Base-by-base conservation (phyloP, 805 yeast species). In the Kazachstania psychrophila region DNA sequence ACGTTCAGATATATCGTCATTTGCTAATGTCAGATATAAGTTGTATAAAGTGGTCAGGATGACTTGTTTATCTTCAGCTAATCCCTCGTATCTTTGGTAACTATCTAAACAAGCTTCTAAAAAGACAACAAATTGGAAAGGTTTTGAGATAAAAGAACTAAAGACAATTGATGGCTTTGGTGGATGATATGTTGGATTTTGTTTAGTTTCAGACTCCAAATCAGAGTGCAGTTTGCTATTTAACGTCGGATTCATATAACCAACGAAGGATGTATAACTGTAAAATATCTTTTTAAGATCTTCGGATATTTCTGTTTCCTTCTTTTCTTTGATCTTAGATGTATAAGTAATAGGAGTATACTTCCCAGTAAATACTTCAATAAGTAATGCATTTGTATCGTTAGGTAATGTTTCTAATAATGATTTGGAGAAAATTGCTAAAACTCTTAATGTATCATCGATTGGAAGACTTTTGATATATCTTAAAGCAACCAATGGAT, bases 151-250 rank as follows among this genome's bases (percentile, higher is more conserved):
- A 56, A 92, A 92, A 1, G 94, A 77, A 2, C 89, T 78, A 53
- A 86, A 92, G 1, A 89, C 83, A 27, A 89, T 66, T 31, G 87
- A 70, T 6, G 97, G 97, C 35, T 78, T 71, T 3, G 98, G 98
- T 2, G 97, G 96, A 35, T 79, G 79, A 56, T 92, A 92, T 0
- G 92, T 82, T 12, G 88, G 41, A 13, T 15, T 12, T 80, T 26
- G 52, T 67, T 22, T n/a, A 7, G 10, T 11, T 7, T 34, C 42
- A 16, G 30, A 24, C 11, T 32, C 37, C 9, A 33, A 34, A 16
- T 39, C 42, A 2, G 12, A 8, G 16, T 30, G 1, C 8, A 5
- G 6, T 23, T 30, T 28, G 8, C 23, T 12, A 8, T 49, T 49
- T 9, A 62, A 47, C 6, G 58, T 49, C 23, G 46, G 45, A n/a